phyloP scores from a whole-genome alignment of 208 protist species.

The Strigomonas culicis region DNA sequence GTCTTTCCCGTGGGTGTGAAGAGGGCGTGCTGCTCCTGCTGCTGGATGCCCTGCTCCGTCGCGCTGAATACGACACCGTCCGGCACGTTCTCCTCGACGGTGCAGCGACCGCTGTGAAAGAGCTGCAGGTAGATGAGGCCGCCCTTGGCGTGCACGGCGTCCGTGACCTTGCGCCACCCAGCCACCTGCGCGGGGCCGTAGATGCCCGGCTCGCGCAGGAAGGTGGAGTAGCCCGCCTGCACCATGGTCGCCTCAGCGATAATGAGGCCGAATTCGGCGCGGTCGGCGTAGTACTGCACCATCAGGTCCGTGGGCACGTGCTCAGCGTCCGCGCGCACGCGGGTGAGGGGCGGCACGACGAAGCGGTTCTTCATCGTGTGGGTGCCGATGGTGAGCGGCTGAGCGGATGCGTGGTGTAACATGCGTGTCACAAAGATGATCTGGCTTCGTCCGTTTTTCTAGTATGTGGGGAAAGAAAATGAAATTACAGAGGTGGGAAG shows the following conservation, averaged over 20 bases:
- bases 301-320: constrained; percentile 40
- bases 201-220: constrained; percentile 42
- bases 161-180: constrained; percentile 48
- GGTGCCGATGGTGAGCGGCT: constrained; percentile 30
- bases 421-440: too few species aligned
- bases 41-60: constrained; percentile 3
- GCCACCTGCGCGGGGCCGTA: constrained; percentile 42
- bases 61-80: too few species aligned
- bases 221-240: constrained; percentile 28
- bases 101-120: constrained; percentile 43
- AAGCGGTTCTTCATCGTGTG: constrained; percentile 41
- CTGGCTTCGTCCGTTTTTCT: too few species aligned
- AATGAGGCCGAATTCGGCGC: constrained; percentile 49
- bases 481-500: background rate
- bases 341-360: constrained; percentile 45
- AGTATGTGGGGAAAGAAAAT: background rate
- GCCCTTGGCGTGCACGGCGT: constrained; percentile 57
- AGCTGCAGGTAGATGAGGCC: constrained; percentile 50
- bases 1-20: background rate
- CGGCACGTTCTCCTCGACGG: constrained; percentile 24
- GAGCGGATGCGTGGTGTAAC: too few species aligned
- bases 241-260: constrained; percentile 64
- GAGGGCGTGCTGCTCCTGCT: background rate
- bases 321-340: constrained; percentile 33
- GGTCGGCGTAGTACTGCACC: constrained; percentile 48